Percentiles rank a stretch among this genome's conserved stretches.
These are phyloP conservation scores for Erysimum cheiranthoides DNA, from an alignment of 345 rosid genomes.

Conservation along the genomic window DNA sequence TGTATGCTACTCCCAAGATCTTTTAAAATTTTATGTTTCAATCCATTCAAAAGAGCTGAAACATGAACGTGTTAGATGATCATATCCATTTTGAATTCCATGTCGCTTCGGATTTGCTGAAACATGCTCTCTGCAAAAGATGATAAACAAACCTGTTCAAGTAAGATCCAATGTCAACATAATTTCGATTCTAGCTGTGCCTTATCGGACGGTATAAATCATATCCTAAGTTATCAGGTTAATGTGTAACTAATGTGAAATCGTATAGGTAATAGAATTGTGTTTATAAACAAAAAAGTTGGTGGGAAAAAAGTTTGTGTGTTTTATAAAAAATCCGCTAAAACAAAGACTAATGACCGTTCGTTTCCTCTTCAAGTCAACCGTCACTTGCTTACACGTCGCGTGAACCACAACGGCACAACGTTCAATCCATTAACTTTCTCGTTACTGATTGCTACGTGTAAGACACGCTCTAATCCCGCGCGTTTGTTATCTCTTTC, in stretches of 20 bases:
- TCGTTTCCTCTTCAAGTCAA: constrained; percentile 28
- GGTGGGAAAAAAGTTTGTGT: constrained; percentile 13
- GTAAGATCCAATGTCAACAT: no score
- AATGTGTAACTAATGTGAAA: no score
- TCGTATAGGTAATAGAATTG: no score
- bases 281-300: no score
- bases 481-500: constrained; percentile 40
- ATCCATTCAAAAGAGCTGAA: not conserved
- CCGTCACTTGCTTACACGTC: constrained; percentile 42
- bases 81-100: no score
- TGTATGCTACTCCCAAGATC: constrained; percentile 20
- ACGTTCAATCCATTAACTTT: constrained; percentile 22
- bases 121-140: no score
- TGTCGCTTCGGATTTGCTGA: no score
- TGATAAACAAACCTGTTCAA: no score
- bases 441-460: constrained; percentile 35
- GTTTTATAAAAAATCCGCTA: not conserved
- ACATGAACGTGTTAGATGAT: not conserved
- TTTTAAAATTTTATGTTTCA: not conserved
- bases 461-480: not conserved
- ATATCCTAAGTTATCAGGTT: no score
- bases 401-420: constrained; percentile 30
- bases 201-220: no score
- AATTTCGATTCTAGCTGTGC: no score
- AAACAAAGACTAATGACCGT: constrained; percentile 44